Conservation (phyloP, 2,329 filamentous ascomycete species). For the Orbilia brochopaga region DNA sequence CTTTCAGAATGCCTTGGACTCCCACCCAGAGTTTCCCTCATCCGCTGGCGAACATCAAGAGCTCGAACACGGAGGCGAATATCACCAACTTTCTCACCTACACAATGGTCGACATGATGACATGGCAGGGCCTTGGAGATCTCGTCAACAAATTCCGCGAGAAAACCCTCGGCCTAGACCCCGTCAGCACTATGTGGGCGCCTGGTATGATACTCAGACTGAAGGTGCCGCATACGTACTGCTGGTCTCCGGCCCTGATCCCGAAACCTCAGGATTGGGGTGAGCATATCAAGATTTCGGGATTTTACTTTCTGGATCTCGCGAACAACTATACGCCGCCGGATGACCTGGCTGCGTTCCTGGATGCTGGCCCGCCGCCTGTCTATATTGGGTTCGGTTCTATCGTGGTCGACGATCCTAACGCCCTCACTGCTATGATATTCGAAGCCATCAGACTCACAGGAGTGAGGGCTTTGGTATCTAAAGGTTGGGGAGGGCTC, state of each 20-base stretch:
- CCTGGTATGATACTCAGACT: conserved; percentile 78
- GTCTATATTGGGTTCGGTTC: conserved; percentile 85
- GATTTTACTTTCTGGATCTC: conserved; percentile 76
- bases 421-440: conserved; percentile 72
- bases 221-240: conserved; percentile 84
- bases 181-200: conserved; percentile 79
- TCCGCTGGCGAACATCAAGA: conserved; percentile 80
- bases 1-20: conserved; percentile 79
- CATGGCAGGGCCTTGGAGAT: conserved; percentile 90
- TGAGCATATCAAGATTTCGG: conserved; percentile 72
- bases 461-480: conserved; percentile 78
- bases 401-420: conserved; percentile 78
- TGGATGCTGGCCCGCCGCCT: conserved; percentile 72
- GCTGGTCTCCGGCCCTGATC: conserved; percentile 84
- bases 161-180: conserved; percentile 74
- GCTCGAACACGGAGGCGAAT: conserved; percentile 75
- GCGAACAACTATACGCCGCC: conserved; percentile 71
- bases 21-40: conserved; percentile 85
- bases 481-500: conserved; percentile 86
- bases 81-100: conserved; percentile 85
- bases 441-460: conserved; percentile 72
- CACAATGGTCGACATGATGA: conserved; percentile 84
- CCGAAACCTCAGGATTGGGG: conserved; percentile 80
- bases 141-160: conserved; percentile 86
- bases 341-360: conserved; percentile 69